These are phyloP conservation scores for Pyrenochaeta sp. DNA, from an alignment of 2,329 filamentous ascomycete genomes.

Conservation along the genomic window DNA sequence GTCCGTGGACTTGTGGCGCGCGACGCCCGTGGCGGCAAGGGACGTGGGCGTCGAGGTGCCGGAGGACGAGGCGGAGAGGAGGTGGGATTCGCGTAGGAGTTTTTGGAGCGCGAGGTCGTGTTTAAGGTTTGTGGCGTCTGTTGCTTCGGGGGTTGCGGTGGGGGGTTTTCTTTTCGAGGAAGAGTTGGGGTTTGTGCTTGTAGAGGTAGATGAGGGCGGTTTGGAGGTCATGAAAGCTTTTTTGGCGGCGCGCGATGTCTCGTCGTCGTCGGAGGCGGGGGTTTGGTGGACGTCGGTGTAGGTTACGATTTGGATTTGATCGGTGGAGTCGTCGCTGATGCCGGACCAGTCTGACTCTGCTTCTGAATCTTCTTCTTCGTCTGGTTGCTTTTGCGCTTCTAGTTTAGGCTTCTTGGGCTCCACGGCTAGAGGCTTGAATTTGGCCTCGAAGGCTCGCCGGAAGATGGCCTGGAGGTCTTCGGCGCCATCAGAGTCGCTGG, in stretches of 20 bases:
- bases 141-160: constrained; percentile 20
- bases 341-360: constrained; percentile 68
- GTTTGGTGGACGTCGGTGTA: constrained; percentile 38
- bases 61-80: constrained; percentile 69
- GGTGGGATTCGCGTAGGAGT: constrained; percentile 88
- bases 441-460: constrained; percentile 83
- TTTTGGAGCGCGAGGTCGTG: constrained; percentile 93
- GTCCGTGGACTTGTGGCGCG: constrained; percentile 82
- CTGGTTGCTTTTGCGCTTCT: constrained; percentile 34
- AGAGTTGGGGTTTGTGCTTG: constrained; percentile 25
- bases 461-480: constrained; percentile 77
- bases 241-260: constrained; percentile 69
- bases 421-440: constrained; percentile 75
- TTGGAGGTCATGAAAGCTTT: constrained; percentile 78
- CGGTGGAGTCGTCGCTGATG: constrained; percentile 54
- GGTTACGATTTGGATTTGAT: constrained; percentile 54
- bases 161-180: too few species aligned
- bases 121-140: constrained; percentile 73
- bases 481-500: constrained; percentile 44
- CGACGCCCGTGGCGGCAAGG: constrained; percentile 65
- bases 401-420: constrained; percentile 39
- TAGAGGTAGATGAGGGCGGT: constrained; percentile 53
- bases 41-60: constrained; percentile 46
- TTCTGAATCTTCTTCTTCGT: constrained; percentile 40
- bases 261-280: constrained; percentile 27